Conservation (phyloP, 148 eudicot genomes). For the Agrostemma githago region DNA sequence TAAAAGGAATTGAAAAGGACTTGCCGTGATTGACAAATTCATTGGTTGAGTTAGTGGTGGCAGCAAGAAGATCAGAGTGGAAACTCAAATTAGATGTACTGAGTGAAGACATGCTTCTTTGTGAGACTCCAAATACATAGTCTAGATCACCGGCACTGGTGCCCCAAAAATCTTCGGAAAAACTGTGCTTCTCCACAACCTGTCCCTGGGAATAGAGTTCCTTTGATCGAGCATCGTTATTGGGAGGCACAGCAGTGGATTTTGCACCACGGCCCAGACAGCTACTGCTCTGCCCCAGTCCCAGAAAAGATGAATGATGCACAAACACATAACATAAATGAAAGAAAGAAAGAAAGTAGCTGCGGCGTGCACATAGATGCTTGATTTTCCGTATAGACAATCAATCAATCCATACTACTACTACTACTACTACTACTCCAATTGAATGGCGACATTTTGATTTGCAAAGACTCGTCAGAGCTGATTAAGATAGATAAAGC, state of each 20-base stretch:
- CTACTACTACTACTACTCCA: no score
- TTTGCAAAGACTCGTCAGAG: background rate
- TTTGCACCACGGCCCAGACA: slow-evolving; percentile 63
- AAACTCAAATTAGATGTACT: slow-evolving; percentile 60
- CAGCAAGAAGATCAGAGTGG: slow-evolving; percentile 31
- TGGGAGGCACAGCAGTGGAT: slow-evolving; percentile 36
- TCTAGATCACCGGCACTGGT: slow-evolving; percentile 69
- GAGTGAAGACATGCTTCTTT: slow-evolving; percentile 65
- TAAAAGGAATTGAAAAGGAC: slow-evolving; percentile 14
- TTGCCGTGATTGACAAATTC: slow-evolving; percentile 76
- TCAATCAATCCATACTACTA: no score
- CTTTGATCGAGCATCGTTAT: slow-evolving; percentile 51
- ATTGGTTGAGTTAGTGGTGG: slow-evolving; percentile 29
- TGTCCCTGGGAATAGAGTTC: slow-evolving; percentile 39
- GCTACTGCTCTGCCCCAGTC: slow-evolving; percentile 66
- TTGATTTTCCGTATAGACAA: background rate
- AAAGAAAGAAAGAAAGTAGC: background rate
- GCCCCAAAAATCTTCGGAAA: slow-evolving; percentile 84
- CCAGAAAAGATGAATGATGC: slow-evolving; percentile 26
- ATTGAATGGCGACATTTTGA: background rate
- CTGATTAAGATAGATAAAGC: no score
- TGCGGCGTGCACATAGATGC: background rate
- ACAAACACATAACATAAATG: slow-evolving; percentile 4
- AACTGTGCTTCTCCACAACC: slow-evolving; percentile 39
- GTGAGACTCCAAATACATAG: slow-evolving; percentile 48